Evolutionary conservation across 768 basidiomycete genomes (phyloP), one percentile per base, ranked within the genome.

Genomic region (Pisolithus orientalis): DNA sequence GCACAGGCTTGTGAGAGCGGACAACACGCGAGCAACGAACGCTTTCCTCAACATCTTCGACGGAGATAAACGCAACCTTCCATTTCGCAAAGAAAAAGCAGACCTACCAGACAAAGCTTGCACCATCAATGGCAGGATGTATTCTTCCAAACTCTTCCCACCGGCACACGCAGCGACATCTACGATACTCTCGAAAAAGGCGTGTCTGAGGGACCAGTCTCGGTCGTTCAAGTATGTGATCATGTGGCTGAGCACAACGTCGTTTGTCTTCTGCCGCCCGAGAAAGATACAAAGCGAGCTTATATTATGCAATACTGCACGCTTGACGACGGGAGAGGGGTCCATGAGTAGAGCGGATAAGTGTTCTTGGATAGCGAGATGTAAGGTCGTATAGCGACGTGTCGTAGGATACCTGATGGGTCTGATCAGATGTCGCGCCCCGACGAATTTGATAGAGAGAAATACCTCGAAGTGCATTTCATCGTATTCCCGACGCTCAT

Each of bases 101-200:
- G 42, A 60, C 80, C 37, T 52, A 94, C 95, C 95, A 49, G 92
- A 93, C 27, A 99, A 70, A 0, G 94, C 93, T 60, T 97, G 94
- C 4, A 93, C 82, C 91, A 98, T 94, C 53, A 99, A 68, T 0
- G 96, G 96, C n/a, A 96, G 65, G 49, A 98, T 95, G 60, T 97
- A 98, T 60, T 97, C 94, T 63, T 98, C 96, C 59, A 98, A 64
- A 58, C 91, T 94, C 53, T 86, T 75, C 29, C 89, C 87, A 1
- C 94, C 94, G 3, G 94, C 91, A 70, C 91, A 95, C 0, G 89
- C 90, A 5, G 94, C 94, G 1, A 99, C 93, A 55, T 92, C 94
- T 17, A 97, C 91, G 28, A 96, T 92, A 54, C 89, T 89, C 64
- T 95, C 94, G 62, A 97, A 96, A 68, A 98, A 99, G 0, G 90